Conservation (phyloP, 1,284 basidiomycete species). For the Puccinia coronata region DNA sequence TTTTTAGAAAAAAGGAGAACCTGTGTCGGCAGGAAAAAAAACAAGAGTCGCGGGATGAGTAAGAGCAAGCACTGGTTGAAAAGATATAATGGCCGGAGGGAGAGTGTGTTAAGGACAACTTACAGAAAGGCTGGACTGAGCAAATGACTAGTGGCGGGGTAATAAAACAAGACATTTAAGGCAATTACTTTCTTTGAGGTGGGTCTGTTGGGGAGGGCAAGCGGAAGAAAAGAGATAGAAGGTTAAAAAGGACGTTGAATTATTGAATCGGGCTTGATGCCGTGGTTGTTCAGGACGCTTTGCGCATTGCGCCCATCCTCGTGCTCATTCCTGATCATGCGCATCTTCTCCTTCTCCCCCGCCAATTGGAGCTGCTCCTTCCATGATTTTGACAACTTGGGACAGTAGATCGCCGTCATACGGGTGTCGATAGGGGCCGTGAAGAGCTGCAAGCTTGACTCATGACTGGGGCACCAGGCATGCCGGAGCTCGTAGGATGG, state of each 20-base stretch:
- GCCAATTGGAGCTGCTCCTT: conserved; percentile 65
- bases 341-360: conserved; percentile 47
- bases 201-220: conserved; percentile 5
- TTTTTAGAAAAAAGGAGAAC: background rate
- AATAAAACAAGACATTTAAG: conserved; percentile 5
- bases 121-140: conserved; percentile 4
- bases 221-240: background rate
- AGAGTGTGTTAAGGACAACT: background rate
- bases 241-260: background rate
- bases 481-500: background rate
- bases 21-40: background rate
- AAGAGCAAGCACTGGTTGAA: background rate
- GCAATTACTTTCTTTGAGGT: background rate
- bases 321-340: conserved; percentile 55
- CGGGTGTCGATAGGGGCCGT: conserved; percentile 60
- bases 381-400: conserved; percentile 79
- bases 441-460: conserved; percentile 41
- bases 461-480: conserved; percentile 36
- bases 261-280: conserved; percentile 12
- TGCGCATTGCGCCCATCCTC: conserved; percentile 53
- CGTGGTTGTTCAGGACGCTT: background rate
- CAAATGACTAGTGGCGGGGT: conserved; percentile 8
- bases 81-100: background rate
- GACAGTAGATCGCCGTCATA: conserved; percentile 80
- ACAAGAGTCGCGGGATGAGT: background rate